Evolutionary conservation across 2,329 filamentous ascomycete species (phyloP).

Genomic region (Arthroderma uncinatum): DNA sequence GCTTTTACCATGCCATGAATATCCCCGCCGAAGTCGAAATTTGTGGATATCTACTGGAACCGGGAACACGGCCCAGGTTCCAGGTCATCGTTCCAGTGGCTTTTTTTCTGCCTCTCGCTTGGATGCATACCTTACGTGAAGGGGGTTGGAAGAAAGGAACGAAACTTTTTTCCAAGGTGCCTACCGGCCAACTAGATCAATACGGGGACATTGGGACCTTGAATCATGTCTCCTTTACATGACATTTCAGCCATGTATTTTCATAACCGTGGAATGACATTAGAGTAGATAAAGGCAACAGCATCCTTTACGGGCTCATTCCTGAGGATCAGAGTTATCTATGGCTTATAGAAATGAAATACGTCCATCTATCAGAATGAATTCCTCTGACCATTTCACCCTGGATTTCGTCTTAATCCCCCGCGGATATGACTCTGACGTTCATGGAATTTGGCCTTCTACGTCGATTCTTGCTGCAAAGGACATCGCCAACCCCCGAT

Average conservation of each 20-base stretch:
- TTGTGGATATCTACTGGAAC: not conserved
- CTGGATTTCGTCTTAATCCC: not conserved
- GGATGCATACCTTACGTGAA: not conserved
- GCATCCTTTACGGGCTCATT: not conserved
- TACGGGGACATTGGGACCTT: not conserved
- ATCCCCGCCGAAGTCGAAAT: not conserved
- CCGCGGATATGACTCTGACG: not conserved
- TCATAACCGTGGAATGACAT: not conserved
- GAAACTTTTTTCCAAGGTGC: not conserved
- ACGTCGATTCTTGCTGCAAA: not conserved
- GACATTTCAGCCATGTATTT: not conserved
- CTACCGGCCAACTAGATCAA: not conserved
- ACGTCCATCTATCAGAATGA: not conserved
- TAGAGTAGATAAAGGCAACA: not conserved
- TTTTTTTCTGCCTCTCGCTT: not conserved
- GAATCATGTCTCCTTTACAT: not conserved
- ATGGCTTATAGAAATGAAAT: not conserved
- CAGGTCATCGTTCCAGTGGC: not conserved
- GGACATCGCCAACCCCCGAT: not conserved
- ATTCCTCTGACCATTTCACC: not conserved
- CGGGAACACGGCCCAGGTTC: constrained; percentile 1
- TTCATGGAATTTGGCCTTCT: not conserved
- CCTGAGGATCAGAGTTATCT: not conserved
- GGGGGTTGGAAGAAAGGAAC: not conserved
- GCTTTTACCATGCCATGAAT: not conserved